Evolutionary conservation across 148 eudicot genomes (phyloP).

Genomic region (Chenopodium album): DNA sequence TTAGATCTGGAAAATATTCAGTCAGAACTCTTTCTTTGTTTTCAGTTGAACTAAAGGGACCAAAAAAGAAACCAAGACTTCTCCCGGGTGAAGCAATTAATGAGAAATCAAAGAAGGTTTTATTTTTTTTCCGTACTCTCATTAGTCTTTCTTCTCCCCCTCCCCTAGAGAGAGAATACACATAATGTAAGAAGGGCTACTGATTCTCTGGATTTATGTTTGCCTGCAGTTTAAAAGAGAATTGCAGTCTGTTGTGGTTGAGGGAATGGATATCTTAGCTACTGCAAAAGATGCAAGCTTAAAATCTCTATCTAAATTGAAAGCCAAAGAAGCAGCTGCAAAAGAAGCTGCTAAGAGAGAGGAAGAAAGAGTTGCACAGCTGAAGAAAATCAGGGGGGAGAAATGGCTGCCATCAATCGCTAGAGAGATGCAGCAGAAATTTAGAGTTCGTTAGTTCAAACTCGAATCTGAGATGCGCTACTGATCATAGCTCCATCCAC

Average conservation of each 20-base stretch:
- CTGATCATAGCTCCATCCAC: no score
- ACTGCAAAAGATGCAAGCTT: constrained; percentile 43
- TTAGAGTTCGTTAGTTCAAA: constrained; percentile 7
- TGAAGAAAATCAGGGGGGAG: constrained; percentile 66
- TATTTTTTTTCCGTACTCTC: neutral
- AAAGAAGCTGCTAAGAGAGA: constrained; percentile 73
- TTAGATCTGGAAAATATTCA: neutral
- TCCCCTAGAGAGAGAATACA: neutral
- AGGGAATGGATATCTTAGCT: constrained; percentile 62
- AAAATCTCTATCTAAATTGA: constrained; percentile 52
- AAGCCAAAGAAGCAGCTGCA: constrained; percentile 67
- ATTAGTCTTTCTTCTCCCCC: neutral
- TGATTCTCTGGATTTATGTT: neutral
- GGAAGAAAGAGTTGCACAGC: constrained; percentile 70
- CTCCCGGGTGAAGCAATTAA: constrained; percentile 59
- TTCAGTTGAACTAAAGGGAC: constrained; percentile 62
- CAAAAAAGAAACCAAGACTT: constrained; percentile 72
- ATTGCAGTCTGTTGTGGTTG: constrained; percentile 60
- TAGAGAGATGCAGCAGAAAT: constrained; percentile 47
- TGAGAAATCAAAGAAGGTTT: constrained; percentile 84
- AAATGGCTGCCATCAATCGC: constrained; percentile 87
- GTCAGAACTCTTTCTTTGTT: constrained; percentile 13
- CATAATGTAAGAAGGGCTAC: neutral
- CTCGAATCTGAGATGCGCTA: neutral
- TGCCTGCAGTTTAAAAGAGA: constrained; percentile 62